phyloP scores from a whole-genome alignment of 306 rosid genomes.

The Fragaria iinumae region DNA sequence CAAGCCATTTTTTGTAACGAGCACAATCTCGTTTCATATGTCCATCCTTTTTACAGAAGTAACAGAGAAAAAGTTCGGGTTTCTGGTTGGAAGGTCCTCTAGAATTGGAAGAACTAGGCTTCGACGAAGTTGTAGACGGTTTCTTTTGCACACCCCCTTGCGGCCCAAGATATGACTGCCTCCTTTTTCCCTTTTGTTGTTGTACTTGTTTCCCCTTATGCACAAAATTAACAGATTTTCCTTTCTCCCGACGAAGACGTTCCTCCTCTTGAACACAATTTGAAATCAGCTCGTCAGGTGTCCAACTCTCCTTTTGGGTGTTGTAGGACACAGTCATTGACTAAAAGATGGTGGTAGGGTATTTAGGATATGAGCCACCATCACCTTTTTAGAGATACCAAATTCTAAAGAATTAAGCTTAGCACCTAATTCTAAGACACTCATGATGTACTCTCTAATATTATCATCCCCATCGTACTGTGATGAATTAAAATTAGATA shows the following conservation, averaged over 20 bases:
- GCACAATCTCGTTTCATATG: not conserved
- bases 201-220: too few relatives aligned
- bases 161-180: too few relatives aligned
- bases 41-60: not conserved
- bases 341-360: not conserved
- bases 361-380: not conserved
- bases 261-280: too few relatives aligned
- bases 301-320: not conserved
- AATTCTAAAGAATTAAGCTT: not conserved
- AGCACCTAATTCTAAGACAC: not conserved
- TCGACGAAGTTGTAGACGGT: too few relatives aligned
- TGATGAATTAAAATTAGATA: too few relatives aligned
- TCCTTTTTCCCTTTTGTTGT: too few relatives aligned
- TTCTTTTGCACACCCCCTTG: too few relatives aligned
- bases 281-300: too few relatives aligned
- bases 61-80: not conserved
- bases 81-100: not conserved
- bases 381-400: not conserved
- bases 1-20: not conserved
- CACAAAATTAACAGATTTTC: too few relatives aligned
- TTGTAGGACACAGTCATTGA: not conserved
- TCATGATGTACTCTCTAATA: too few relatives aligned
- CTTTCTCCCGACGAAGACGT: too few relatives aligned
- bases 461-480: too few relatives aligned
- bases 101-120: not conserved